These are phyloP conservation scores for Kwoniella sp. DNA, from an alignment of 768 basidiomycete genomes.

Conservation along the genomic window DNA sequence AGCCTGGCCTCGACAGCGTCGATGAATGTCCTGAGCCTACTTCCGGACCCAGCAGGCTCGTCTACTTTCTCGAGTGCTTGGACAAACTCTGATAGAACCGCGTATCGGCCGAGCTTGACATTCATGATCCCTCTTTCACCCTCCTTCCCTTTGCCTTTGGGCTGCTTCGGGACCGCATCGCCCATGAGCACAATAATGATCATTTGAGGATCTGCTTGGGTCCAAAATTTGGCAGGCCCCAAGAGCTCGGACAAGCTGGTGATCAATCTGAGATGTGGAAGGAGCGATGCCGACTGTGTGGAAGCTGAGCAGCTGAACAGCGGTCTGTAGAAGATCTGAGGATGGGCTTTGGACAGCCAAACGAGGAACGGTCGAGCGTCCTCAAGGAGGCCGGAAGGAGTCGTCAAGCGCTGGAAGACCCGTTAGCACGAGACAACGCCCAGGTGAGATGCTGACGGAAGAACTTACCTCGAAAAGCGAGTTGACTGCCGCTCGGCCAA, in stretches of 20 bases:
- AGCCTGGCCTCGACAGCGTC: conserved; percentile 36
- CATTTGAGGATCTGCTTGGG: conserved; percentile 46
- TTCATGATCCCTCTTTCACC: conserved; percentile 16
- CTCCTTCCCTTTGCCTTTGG: conserved; percentile 38
- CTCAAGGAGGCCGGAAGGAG: neutral
- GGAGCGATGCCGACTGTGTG: conserved; percentile 11
- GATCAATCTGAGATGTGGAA: conserved; percentile 24
- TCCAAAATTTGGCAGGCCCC: conserved; percentile 35
- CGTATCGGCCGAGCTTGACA: conserved; percentile 45
- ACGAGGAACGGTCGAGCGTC: conserved; percentile 25
- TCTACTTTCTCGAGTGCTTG: conserved; percentile 26
- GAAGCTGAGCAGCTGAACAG: conserved; percentile 44
- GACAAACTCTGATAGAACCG: conserved; percentile 36
- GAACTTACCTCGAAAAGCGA: conserved; percentile 26
- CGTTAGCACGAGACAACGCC: neutral
- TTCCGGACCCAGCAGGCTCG: conserved; percentile 14
- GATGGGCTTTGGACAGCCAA: conserved; percentile 29
- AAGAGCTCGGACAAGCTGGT: conserved; percentile 14
- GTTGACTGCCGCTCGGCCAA: conserved; percentile 13
- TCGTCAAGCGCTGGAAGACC: neutral
- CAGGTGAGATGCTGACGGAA: neutral
- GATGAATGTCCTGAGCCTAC: conserved; percentile 27
- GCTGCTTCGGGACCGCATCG: conserved; percentile 25
- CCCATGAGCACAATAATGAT: conserved; percentile 44
- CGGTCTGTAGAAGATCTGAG: conserved; percentile 44